These are phyloP conservation scores for Hyaloscypha variabilis DNA, from an alignment of 495 filamentous ascomycete species.

Conservation along the genomic window DNA sequence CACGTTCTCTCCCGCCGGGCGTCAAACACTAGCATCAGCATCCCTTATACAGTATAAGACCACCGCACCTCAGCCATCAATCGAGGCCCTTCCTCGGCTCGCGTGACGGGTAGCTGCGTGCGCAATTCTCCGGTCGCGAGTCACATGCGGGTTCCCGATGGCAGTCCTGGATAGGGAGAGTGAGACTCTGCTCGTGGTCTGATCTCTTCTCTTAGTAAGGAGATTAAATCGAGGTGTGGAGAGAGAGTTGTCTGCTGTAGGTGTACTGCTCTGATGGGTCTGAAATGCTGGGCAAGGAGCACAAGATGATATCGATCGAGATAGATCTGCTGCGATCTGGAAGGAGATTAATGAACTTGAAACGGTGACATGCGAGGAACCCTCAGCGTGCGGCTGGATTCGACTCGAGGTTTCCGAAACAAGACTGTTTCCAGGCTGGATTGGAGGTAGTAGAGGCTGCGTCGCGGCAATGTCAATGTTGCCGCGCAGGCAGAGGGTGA, in stretches of 20 bases:
- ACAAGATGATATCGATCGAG: background rate
- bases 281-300: background rate
- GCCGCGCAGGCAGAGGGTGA: background rate
- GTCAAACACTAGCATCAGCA: background rate
- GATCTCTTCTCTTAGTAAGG: no score
- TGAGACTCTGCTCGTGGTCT: background rate
- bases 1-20: no score
- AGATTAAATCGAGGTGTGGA: no score
- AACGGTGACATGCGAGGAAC: background rate
- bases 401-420: background rate
- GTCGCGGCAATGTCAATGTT: background rate
- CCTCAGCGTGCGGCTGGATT: background rate
- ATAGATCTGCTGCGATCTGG: background rate
- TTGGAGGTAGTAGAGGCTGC: background rate
- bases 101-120: background rate
- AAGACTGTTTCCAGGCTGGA: background rate
- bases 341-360: background rate
- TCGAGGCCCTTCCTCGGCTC: background rate
- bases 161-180: background rate
- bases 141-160: background rate
- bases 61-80: background rate
- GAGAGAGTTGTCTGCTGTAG: background rate
- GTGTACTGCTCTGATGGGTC: background rate
- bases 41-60: background rate
- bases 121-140: background rate